These are phyloP conservation scores for Aureobasidium lini DNA, from an alignment of 2,329 filamentous ascomycete species.

Conservation along the genomic window DNA sequence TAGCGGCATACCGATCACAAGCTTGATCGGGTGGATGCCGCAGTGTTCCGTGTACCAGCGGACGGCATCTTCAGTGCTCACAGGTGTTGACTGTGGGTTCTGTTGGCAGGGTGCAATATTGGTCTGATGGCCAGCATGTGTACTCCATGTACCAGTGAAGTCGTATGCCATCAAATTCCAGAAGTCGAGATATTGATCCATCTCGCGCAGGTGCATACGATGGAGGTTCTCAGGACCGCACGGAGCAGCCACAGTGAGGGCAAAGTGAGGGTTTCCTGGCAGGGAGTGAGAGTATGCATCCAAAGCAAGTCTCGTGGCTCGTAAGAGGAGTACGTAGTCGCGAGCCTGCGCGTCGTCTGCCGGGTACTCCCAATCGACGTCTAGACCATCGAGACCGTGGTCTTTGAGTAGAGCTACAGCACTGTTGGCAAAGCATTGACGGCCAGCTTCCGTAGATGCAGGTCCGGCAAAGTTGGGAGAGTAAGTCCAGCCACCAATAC, in stretches of 20 bases:
- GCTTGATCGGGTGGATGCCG: slow-evolving; percentile 58
- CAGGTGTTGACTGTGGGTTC: slow-evolving; percentile 63
- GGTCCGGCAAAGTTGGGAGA: slow-evolving; percentile 69
- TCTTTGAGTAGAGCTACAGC: slow-evolving; percentile 71
- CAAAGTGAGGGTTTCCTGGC: slow-evolving; percentile 31
- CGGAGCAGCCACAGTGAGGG: slow-evolving; percentile 39
- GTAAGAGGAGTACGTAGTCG: slow-evolving; percentile 34
- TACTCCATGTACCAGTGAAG: slow-evolving; percentile 71
- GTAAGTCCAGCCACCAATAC: slow-evolving; percentile 76
- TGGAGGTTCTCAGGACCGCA: slow-evolving; percentile 36
- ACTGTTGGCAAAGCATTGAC: slow-evolving; percentile 59
- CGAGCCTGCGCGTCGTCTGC: slow-evolving; percentile 32
- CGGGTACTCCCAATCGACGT: slow-evolving; percentile 44
- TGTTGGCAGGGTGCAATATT: slow-evolving; percentile 59
- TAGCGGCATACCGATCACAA: slow-evolving; percentile 85
- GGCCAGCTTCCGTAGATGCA: slow-evolving; percentile 53
- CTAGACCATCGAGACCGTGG: slow-evolving; percentile 58
- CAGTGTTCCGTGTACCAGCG: slow-evolving; percentile 59
- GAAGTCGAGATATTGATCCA: slow-evolving; percentile 40
- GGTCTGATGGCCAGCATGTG: slow-evolving; percentile 64
- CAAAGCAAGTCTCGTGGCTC: slow-evolving; percentile 31
- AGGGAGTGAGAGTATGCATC: slow-evolving; percentile 34
- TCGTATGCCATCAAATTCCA: slow-evolving; percentile 48
- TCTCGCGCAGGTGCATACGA: slow-evolving; percentile 33
- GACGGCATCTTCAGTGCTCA: slow-evolving; percentile 65